Percentiles rank a stretch among this genome's conserved stretches.
Conservation (phyloP, 805 yeast genomes). For the Saccharomycopsis malanga region DNA sequence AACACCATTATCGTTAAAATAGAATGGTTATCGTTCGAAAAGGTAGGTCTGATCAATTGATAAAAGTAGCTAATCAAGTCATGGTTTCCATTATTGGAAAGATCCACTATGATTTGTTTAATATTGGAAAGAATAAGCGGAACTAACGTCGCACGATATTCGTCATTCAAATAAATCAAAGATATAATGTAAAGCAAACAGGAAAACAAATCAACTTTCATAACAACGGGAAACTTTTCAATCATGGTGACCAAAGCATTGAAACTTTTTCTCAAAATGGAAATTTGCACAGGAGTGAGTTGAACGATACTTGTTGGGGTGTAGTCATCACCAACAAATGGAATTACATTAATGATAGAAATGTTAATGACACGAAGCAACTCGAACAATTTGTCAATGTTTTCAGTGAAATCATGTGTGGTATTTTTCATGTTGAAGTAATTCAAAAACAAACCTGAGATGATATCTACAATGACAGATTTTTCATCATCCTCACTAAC, state of each 20-base stretch:
- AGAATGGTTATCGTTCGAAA: slow-evolving; percentile 27
- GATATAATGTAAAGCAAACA: slow-evolving; percentile 61
- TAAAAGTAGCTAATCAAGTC: slow-evolving; percentile 33
- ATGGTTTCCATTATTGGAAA: slow-evolving; percentile 27
- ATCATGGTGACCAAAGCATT: slow-evolving; percentile 55
- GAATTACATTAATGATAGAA: slow-evolving; percentile 52
- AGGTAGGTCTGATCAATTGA: slow-evolving; percentile 29
- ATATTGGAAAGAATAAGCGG: slow-evolving; percentile 48
- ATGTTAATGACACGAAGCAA: slow-evolving; percentile 61
- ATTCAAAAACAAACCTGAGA: slow-evolving; percentile 45
- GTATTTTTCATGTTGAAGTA: slow-evolving; percentile 31
- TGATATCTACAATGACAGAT: slow-evolving; percentile 44
- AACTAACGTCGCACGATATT: slow-evolving; percentile 34
- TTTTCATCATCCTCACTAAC: slow-evolving; percentile 49
- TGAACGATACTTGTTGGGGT: not conserved
- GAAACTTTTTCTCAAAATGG: slow-evolving; percentile 42
- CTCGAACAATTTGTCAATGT: slow-evolving; percentile 78
- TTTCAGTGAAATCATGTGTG: slow-evolving; percentile 40
- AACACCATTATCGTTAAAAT: slow-evolving; percentile 40
- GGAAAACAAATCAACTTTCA: slow-evolving; percentile 63
- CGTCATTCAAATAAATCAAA: slow-evolving; percentile 41
- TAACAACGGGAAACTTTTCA: slow-evolving; percentile 56
- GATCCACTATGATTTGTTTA: slow-evolving; percentile 36
- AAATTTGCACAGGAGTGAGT: slow-evolving; percentile 30
- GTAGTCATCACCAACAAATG: slow-evolving; percentile 47